Conservation (phyloP, 164 flowering plant species). For the Stephania yunnanensis region DNA sequence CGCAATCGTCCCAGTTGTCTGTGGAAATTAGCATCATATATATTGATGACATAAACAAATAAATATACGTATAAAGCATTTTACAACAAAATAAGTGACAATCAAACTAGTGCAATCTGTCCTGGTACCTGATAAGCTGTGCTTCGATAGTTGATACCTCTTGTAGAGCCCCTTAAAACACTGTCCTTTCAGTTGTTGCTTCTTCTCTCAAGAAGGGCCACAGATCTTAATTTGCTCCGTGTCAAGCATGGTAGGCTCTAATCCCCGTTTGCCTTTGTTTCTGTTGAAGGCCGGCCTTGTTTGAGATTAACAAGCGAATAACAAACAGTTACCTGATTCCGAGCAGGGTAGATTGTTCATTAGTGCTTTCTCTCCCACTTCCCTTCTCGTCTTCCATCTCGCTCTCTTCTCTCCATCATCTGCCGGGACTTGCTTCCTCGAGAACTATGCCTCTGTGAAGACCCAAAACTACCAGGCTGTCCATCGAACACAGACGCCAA, state of each 20-base stretch:
- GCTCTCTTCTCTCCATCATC: slow-evolving; percentile 65
- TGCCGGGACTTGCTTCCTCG: slow-evolving; percentile 81
- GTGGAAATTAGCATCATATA: too few species aligned
- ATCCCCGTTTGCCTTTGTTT: neutral
- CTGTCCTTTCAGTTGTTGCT: neutral
- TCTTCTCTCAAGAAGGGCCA: neutral
- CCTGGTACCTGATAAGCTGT: neutral
- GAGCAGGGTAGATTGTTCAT: slow-evolving; percentile 7
- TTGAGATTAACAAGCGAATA: neutral
- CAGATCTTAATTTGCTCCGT: neutral
- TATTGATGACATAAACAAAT: too few species aligned
- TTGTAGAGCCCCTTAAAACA: neutral
- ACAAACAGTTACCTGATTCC: neutral
- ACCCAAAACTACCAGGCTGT: slow-evolving; percentile 40
- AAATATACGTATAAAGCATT: too few species aligned
- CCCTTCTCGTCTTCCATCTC: slow-evolving; percentile 82
- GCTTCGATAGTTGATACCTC: neutral
- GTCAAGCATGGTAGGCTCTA: too few species aligned
- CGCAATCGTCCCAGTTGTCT: too few species aligned
- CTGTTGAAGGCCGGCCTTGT: neutral
- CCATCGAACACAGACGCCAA: slow-evolving; percentile 58
- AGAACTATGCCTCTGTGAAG: slow-evolving; percentile 57
- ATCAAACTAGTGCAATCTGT: neutral
- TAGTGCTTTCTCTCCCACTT: slow-evolving; percentile 92
- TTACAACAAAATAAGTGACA: neutral